Conservation (phyloP, 306 rosid genomes). For the Vachellia collinsii region DNA sequence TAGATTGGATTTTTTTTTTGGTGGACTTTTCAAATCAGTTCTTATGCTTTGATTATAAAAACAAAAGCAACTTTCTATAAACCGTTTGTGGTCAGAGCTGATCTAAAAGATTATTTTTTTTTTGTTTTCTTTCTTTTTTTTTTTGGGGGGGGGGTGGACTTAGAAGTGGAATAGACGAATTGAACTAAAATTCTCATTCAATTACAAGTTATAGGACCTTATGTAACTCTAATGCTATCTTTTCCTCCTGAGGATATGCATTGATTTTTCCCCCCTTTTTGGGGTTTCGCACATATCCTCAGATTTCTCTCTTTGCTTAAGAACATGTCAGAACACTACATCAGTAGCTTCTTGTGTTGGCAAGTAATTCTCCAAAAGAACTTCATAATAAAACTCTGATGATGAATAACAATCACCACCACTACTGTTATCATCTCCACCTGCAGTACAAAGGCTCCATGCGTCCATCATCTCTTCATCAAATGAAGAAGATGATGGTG, state of each 20-base stretch:
- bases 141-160: too few relatives aligned
- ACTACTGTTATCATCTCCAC: not conserved
- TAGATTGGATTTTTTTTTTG: too few relatives aligned
- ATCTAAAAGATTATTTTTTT: not conserved
- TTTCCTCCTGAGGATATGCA: too few relatives aligned
- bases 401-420: not conserved
- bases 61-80: not conserved
- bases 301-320: not conserved
- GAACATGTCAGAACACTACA: not conserved
- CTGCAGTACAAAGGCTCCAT: not conserved
- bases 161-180: not conserved
- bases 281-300: too few relatives aligned
- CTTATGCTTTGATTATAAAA: not conserved
- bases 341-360: not conserved
- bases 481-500: not conserved
- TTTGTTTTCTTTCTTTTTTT: too few relatives aligned
- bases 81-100: not conserved
- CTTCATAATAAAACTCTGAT: constrained; percentile 22
- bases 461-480: constrained; percentile 23
- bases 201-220: too few relatives aligned
- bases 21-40: not conserved
- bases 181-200: not conserved
- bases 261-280: too few relatives aligned
- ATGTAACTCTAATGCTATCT: too few relatives aligned
- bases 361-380: constrained; percentile 24